Evolutionary conservation across 257 asterid species (phyloP), one percentile per base, ranked within the genome.

Genomic region (Nicotiana obtusifolia): DNA sequence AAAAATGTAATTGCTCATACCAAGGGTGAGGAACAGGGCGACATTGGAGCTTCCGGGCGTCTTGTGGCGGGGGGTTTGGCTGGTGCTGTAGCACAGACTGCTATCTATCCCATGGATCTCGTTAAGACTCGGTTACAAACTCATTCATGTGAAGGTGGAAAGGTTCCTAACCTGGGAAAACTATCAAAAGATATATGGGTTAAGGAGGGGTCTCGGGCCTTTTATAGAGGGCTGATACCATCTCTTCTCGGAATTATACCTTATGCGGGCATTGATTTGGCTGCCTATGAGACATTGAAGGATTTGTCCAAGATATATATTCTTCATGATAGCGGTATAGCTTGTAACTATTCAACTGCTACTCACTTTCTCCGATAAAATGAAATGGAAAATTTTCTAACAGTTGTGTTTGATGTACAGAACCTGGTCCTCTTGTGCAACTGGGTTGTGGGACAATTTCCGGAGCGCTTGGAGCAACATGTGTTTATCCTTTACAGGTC

Each of bases 61-160:
- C 91, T 96, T 54, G 81, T 91, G 71, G 90, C 99, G 0, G 98
- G 99, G 76, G 99, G 99, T 20, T 49, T 96, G 91, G 99, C 98
- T 22, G 99, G 98, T 83, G 98, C 98, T 17, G 98, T 94, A 86
- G 99, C 99, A 20, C 99, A 96, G 88, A 88, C 99, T 28, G 86
- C 94, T 54, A 93, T 97, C 65, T 97, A 97, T 83, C 99, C 99
- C 0, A 94, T 97, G 99, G 98, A 97, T 88, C 98, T 97, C 76
- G 97, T 97, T 22, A 94, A 97, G 86, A 97, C 99, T 30, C 90
- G 99, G 57, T 87, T 96, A 78, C 98, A 96, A 83, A 96, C 99
- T 26, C 85, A 77, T 87, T 71, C 83, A 69, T 89, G 94, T 88
- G 98, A 89, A 41, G 86, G 81, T 69, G 99, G 99, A 52, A 87